phyloP scores from a whole-genome alignment of 441 rosid genomes.

The Arabidopsis hybrid region DNA sequence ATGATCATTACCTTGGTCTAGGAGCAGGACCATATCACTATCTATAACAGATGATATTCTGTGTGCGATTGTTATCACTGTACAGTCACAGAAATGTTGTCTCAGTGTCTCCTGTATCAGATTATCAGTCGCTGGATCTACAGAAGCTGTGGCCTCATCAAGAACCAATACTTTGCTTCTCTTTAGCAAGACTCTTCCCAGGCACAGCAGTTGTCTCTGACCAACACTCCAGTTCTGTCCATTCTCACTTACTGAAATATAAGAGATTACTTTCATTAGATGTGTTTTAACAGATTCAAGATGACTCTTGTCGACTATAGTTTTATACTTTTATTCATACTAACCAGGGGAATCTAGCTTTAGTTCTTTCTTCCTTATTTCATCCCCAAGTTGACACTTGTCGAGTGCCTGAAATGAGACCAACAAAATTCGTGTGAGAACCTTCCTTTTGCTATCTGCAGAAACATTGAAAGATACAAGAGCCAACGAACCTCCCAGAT shows the following conservation, averaged over 20 bases:
- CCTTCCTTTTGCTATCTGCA: conserved; percentile 17
- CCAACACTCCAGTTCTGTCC: conserved; percentile 99
- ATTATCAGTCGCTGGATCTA: conserved; percentile 86
- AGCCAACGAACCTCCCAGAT: conserved; percentile 85
- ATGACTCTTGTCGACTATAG: no score
- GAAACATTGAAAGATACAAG: conserved; percentile 24
- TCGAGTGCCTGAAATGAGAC: conserved; percentile 65
- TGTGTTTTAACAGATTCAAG: not conserved
- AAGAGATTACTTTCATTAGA: conserved; percentile 15
- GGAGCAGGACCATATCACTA: conserved; percentile 77
- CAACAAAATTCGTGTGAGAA: conserved; percentile 51
- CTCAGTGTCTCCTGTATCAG: conserved; percentile 78
- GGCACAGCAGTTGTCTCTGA: conserved; percentile 87
- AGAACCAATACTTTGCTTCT: conserved; percentile 84
- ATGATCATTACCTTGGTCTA: conserved; percentile 61
- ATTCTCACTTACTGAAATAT: conserved; percentile 68
- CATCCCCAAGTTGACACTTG: conserved; percentile 88
- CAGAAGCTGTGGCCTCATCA: conserved; percentile 96
- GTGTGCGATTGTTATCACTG: conserved; percentile 85
- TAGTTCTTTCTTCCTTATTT: conserved; percentile 77
- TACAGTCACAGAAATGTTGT: conserved; percentile 68
- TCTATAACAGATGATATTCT: conserved; percentile 81
- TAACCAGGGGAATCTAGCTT: conserved; percentile 74
- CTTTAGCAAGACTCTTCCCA: conserved; percentile 81
- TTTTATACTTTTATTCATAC: no score